A percentile compares a stretch with the other conserved stretches of the same genome.
These are phyloP conservation scores for Chiua virens DNA, from an alignment of 768 basidiomycete species.

Conservation along the genomic window DNA sequence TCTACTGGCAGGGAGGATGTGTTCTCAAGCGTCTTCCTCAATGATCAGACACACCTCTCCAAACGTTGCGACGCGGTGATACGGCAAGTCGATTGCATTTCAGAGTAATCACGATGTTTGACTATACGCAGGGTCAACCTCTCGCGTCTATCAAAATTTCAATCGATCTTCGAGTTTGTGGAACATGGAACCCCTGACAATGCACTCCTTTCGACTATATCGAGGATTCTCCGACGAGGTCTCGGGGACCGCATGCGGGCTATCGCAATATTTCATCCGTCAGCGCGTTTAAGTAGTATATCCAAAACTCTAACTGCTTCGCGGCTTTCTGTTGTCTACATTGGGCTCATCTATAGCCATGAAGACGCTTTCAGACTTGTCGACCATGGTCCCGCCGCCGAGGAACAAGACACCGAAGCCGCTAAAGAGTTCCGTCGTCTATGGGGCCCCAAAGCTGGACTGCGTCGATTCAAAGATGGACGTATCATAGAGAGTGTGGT, in stretches of 20 bases:
- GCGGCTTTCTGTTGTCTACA: conserved; percentile 48
- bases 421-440: conserved; percentile 70
- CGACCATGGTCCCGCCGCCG: conserved; percentile 86
- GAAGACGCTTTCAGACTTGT: conserved; percentile 80
- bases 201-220: conserved; percentile 54
- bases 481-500: conserved; percentile 92
- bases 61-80: conserved; percentile 75
- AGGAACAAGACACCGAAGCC: conserved; percentile 51
- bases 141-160: conserved; percentile 41
- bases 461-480: conserved; percentile 95
- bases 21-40: conserved; percentile 72
- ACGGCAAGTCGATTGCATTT: conserved; percentile 40
- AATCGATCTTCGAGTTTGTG: conserved; percentile 37
- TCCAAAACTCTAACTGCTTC: conserved; percentile 57
- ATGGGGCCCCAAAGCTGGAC: conserved; percentile 92
- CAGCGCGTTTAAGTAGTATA: conserved; percentile 43
- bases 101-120: conserved; percentile 1
- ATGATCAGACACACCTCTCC: conserved; percentile 61
- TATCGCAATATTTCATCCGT: conserved; percentile 57
- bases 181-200: conserved; percentile 63
- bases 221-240: conserved; percentile 54
- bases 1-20: conserved; percentile 50
- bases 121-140: conserved; percentile 45
- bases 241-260: conserved; percentile 73
- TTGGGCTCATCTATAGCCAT: conserved; percentile 77